Base-by-base conservation (phyloP, 2,329 filamentous ascomycete species). In the Dactylonectria macrodidyma region DNA sequence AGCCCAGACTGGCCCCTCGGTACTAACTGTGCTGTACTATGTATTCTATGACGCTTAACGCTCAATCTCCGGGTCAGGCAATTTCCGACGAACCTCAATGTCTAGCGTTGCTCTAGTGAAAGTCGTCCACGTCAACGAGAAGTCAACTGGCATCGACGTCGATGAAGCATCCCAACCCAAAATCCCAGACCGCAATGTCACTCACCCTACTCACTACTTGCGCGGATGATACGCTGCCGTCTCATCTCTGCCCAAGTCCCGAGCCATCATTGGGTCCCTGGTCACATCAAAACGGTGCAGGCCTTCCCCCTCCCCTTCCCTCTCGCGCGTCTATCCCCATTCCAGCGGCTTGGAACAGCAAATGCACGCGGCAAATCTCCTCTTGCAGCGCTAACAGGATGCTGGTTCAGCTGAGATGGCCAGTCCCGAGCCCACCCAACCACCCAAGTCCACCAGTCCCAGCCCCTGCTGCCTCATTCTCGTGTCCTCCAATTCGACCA, bases 321-420 rank as follows among this genome's bases (percentile, higher is more conserved):
- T 30, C 14, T 33, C 30, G 11, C 30, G 30, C 33, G 50, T 54
- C 50, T 54, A 54, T 54, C 51, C 46, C 50, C 73, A 71, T 71
- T 72, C 70, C 69, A 71, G 64, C 36, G 19, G 44, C 33, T 55
- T 54, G 41, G 41, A 62, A 64, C 38, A 60, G 9, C 14, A 3
- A 51, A 60, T 47, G 58, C 54, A 66, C 57, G 52, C 56, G 41
- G 67, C 67, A 72, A 51, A 30, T 30, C 26, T 57, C 63, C 63
- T 61, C 22, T 54, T 26, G 46, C 51, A 38, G 69, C 69, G 65
- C 69, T 75, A 75, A 72, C 36, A 62, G 60, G 64, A 76, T 76
- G 66, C 74, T 66, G 72, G 74, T 74, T 73, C 74, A 76, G 74
- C 74, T 76, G 74, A 76, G 70, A 74, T 74, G 69, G 72, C 58